Conservation (phyloP, 129 eudicot species). For the Centrapalus pauciflorus region DNA sequence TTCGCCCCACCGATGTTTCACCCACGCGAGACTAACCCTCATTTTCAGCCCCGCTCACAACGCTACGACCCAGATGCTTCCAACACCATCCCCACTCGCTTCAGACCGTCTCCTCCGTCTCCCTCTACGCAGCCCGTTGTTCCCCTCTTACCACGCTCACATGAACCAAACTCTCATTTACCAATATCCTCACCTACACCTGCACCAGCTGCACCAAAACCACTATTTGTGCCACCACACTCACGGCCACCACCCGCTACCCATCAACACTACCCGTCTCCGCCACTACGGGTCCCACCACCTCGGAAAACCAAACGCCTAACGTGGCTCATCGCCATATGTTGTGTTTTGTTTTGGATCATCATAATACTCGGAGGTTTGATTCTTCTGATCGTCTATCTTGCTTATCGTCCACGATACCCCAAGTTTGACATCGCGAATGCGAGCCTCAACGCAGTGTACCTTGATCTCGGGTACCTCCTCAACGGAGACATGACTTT, state of each 20-base stretch:
- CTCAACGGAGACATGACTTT: constrained; percentile 71
- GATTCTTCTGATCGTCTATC: constrained; percentile 61
- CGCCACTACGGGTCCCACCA: constrained; percentile 36
- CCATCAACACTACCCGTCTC: constrained; percentile 18
- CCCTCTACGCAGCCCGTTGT: background rate
- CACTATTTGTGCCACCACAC: background rate
- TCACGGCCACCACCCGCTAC: constrained; percentile 3
- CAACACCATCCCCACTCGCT: constrained; percentile 15
- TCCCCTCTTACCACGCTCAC: constrained; percentile 23
- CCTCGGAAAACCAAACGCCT: constrained; percentile 41
- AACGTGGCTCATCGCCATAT: constrained; percentile 62
- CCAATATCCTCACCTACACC: constrained; percentile 7
- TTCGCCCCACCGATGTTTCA: constrained; percentile 40
- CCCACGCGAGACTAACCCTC: constrained; percentile 76
- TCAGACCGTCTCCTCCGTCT: constrained; percentile 17
- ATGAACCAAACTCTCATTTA: constrained; percentile 10
- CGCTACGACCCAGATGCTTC: constrained; percentile 26
- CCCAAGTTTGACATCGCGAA: constrained; percentile 73
- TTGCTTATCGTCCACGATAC: constrained; percentile 56
- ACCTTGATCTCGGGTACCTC: constrained; percentile 87
- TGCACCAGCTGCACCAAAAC: background rate
- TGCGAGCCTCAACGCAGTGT: constrained; percentile 71
- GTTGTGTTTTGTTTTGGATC: constrained; percentile 82
- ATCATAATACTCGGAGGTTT: constrained; percentile 70
- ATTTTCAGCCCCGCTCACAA: constrained; percentile 43